A percentile compares a stretch with the other conserved stretches of the same genome.
Evolutionary conservation across 2,329 filamentous ascomycete genomes (phyloP).

Genomic region (Verticillium zaregamsianum): DNA sequence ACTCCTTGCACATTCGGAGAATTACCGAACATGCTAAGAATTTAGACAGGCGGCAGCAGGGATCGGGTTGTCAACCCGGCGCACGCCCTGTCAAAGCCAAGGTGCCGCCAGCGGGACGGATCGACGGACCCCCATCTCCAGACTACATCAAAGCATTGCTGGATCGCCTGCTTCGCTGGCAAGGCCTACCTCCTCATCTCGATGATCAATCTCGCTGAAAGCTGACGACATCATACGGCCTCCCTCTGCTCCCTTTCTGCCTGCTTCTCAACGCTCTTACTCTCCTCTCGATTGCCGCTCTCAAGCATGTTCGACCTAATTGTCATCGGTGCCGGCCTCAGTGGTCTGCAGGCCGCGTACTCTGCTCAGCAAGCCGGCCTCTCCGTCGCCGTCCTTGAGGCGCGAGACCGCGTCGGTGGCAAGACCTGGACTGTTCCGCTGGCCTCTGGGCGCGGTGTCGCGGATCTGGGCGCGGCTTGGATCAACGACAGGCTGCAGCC

Average conservation of each 20-base stretch:
- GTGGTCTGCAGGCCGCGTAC: conserved; percentile 29
- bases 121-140: background rate
- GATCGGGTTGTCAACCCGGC: background rate
- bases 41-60: background rate
- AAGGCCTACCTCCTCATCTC: no score
- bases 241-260: no score
- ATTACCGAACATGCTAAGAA: background rate
- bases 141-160: background rate
- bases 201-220: background rate
- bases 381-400: conserved; percentile 42
- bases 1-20: background rate
- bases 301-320: conserved; percentile 23
- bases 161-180: no score
- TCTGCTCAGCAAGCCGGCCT: conserved; percentile 25
- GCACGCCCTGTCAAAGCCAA: background rate
- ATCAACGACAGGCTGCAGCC: conserved; percentile 53
- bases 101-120: no score
- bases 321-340: conserved; percentile 33
- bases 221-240: background rate
- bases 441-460: conserved; percentile 26
- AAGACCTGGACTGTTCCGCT: conserved; percentile 40
- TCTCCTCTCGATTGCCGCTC: background rate
- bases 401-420: conserved; percentile 44
- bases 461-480: conserved; percentile 56
- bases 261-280: background rate